Base-by-base conservation (phyloP, 495 filamentous ascomycete species). In the Diplogelasinospora grovesii region DNA sequence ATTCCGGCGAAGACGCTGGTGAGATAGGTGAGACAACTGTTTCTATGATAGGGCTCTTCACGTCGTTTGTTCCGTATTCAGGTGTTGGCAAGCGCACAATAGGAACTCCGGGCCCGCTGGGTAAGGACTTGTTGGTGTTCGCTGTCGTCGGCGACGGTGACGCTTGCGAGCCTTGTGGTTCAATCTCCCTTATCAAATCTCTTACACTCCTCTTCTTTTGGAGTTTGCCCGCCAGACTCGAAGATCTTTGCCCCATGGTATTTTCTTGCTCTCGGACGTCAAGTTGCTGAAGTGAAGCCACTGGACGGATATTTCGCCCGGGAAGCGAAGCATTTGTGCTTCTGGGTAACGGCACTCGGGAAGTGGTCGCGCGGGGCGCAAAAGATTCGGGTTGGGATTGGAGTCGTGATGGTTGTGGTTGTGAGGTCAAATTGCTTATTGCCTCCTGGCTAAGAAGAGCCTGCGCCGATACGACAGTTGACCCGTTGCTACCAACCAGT, bases 401-500 rank as follows among this genome's bases (percentile, higher is more conserved):
- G 18, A 44, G 22, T 21, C 32, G 46, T 26, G 40, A 22, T 28
- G 44, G 49, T 25, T 34, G 47, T 20, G 43, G 36, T 14, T 54
- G 40, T 7, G 41, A 43, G 14, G 29, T 25, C 11, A 33, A 4
- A 24, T 21, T 32, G 38, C 8, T 34, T 15, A 39, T 22, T 13
- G 24, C 34, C 19, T 21, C 27, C 32, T 46, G 41, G n/a, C n/a
- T n/a, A n/a, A 13, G 51, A 42, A 10, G 36, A 30, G 25, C 29
- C 33, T 44, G 47, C 1, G 37, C 11, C 10, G 39, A 41, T 18
- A 20, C 39, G 5, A 16, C 65, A 18, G 68, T 73, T 14, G 68
- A 71, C 15, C 68, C 68, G 50, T 71, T 56, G 21, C 66, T 70
- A 28, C 36, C 45, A 22, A 57, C 53, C 21, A 73, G 47, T 40